A percentile compares a stretch with the other conserved stretches of the same genome.
Conservation (phyloP, 2,329 filamentous ascomycete genomes). For the Hypoxylon sp. region DNA sequence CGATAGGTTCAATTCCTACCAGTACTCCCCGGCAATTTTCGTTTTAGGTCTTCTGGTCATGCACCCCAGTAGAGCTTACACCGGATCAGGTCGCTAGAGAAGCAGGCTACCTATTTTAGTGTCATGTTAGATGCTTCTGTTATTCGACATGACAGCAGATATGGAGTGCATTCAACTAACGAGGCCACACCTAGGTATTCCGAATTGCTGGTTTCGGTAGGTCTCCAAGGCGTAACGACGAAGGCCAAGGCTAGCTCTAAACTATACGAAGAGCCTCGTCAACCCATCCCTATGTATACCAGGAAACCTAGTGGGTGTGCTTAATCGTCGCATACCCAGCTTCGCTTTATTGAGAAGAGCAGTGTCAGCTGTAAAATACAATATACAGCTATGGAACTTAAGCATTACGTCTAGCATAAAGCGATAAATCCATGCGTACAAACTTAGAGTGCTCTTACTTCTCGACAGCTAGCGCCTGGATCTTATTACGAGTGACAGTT, state of each 20-base stretch:
- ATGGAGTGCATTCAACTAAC: background rate
- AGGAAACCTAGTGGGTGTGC: no score
- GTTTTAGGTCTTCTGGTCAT: no score
- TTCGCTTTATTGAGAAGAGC: no score
- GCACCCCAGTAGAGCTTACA: background rate
- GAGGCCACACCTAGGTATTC: background rate
- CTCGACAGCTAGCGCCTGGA: background rate
- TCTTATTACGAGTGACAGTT: background rate
- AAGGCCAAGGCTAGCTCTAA: background rate
- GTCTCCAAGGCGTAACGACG: background rate
- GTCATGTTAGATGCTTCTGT: background rate
- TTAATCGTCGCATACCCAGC: no score
- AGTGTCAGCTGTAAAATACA: background rate
- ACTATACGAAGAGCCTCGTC: no score
- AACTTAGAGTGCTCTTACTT: background rate
- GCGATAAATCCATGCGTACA: no score
- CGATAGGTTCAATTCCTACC: no score
- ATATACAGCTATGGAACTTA: no score
- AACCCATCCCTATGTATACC: no score
- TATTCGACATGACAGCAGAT: background rate
- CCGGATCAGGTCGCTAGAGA: background rate
- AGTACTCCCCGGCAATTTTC: no score
- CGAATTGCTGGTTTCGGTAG: background rate
- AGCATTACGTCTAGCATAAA: no score
- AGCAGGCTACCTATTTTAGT: background rate